Evolutionary conservation across 164 flowering plant genomes (phyloP).

Genomic region (Vitis amurensis): DNA sequence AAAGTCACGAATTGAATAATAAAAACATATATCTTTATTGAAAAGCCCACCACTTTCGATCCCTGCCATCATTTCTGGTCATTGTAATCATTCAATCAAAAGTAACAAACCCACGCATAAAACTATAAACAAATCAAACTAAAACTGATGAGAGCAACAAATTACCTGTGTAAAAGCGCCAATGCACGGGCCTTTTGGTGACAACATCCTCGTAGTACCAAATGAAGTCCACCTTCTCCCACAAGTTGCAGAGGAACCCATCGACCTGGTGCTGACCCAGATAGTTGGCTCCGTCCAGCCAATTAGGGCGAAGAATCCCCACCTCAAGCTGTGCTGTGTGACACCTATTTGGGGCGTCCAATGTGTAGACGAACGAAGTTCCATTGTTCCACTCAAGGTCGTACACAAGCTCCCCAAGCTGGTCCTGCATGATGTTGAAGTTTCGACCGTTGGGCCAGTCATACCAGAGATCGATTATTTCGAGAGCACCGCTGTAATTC

Average conservation of each 20-base stretch:
- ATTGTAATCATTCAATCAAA: too few relatives aligned
- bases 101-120: too few relatives aligned
- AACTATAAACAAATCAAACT: too few relatives aligned
- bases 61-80: too few relatives aligned
- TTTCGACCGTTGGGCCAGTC: conserved; percentile 88
- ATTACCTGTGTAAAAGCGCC: conserved; percentile 58
- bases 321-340: conserved; percentile 23
- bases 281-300: conserved; percentile 64
- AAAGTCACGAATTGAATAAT: too few relatives aligned
- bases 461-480: conserved; percentile 73
- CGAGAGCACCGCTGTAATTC: conserved; percentile 53
- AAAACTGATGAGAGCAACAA: too few relatives aligned
- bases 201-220: conserved; percentile 70
- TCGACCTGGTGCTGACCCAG: conserved; percentile 45
- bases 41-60: too few relatives aligned
- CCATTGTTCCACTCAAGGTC: conserved; percentile 81
- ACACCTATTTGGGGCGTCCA: conserved; percentile 34
- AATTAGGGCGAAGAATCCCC: conserved; percentile 54
- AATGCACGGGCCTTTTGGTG: conserved; percentile 57
- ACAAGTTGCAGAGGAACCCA: conserved; percentile 72
- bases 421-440: conserved; percentile 73
- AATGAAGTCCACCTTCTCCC: conserved; percentile 73
- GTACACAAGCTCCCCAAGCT: conserved; percentile 51
- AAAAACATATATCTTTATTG: too few relatives aligned
- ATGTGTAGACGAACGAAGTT: conserved; percentile 60